phyloP scores from a whole-genome alignment of 768 basidiomycete genomes.

The Russula vinacea region DNA sequence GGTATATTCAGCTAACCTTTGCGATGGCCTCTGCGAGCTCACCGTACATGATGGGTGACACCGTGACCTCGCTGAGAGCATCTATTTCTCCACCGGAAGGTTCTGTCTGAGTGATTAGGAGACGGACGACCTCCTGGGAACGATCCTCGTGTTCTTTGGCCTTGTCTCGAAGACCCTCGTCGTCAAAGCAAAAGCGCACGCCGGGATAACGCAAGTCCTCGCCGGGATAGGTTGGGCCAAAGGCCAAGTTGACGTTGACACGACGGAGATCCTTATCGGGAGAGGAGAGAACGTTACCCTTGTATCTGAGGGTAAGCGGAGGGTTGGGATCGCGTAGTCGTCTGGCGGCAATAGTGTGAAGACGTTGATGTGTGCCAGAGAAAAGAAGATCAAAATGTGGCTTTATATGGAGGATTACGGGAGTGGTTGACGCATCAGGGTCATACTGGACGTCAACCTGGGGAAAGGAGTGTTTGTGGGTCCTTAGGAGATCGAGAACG shows the following conservation, averaged over 20 bases:
- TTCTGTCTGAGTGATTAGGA: slow-evolving; percentile 69
- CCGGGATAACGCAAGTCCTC: slow-evolving; percentile 80
- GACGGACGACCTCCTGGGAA: slow-evolving; percentile 70
- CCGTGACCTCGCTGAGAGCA: slow-evolving; percentile 67
- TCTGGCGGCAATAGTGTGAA: slow-evolving; percentile 73
- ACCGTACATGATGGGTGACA: slow-evolving; percentile 65
- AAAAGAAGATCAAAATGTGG: slow-evolving; percentile 86
- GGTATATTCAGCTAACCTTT: slow-evolving; percentile 46
- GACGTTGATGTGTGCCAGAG: slow-evolving; percentile 71
- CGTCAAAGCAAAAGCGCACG: slow-evolving; percentile 80
- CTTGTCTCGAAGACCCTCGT: slow-evolving; percentile 55
- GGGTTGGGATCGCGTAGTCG: slow-evolving; percentile 65
- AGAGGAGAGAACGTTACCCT: slow-evolving; percentile 59
- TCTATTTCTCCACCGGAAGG: slow-evolving; percentile 54
- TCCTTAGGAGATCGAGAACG: slow-evolving; percentile 63
- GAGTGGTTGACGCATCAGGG: slow-evolving; percentile 66
- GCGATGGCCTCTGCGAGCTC: slow-evolving; percentile 65
- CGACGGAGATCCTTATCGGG: slow-evolving; percentile 57
- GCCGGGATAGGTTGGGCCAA: slow-evolving; percentile 80
- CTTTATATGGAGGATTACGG: slow-evolving; percentile 71
- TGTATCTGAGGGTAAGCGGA: slow-evolving; percentile 66
- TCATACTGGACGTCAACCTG: slow-evolving; percentile 84
- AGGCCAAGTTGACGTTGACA: slow-evolving; percentile 63
- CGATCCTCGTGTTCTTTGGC: slow-evolving; percentile 54
- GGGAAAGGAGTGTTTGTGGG: slow-evolving; percentile 66